Conservation (phyloP, 768 basidiomycete species). For the Tulasnella sp. region DNA sequence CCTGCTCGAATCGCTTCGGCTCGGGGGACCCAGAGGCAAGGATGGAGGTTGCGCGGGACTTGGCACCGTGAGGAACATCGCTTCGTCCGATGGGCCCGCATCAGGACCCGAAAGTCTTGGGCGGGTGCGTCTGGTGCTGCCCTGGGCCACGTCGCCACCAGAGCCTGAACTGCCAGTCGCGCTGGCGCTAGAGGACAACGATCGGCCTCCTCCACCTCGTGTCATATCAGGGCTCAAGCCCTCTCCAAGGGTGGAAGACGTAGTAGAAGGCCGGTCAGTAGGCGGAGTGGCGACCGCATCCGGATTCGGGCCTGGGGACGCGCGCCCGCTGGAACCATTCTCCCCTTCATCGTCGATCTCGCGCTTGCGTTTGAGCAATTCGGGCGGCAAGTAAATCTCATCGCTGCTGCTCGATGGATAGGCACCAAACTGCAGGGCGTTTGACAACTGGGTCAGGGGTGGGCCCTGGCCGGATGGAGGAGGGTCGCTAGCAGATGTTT, state of each 20-base stretch:
- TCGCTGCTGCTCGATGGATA: constrained; percentile 2
- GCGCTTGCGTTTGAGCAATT: constrained; percentile 19
- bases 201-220: not conserved
- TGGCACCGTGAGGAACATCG: not conserved
- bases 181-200: not conserved
- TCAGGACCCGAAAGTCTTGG: not conserved
- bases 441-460: constrained; percentile 39
- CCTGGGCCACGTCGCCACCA: not conserved
- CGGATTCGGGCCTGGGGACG: not conserved
- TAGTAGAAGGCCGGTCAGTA: not conserved
- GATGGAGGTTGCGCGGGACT: not conserved
- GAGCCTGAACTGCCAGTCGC: not conserved
- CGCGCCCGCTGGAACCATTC: not conserved
- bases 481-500: constrained; percentile 46
- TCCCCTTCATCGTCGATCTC: not conserved
- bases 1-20: not conserved
- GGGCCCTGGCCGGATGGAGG: not conserved
- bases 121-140: not conserved
- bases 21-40: not conserved
- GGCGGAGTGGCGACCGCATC: not conserved
- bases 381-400: not conserved
- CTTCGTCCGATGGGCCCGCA: not conserved
- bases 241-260: not conserved
- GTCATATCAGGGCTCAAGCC: not conserved
- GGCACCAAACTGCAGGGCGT: constrained; percentile 35